Evolutionary conservation across 306 rosid species (phyloP).

Genomic region (Delonix regia): DNA sequence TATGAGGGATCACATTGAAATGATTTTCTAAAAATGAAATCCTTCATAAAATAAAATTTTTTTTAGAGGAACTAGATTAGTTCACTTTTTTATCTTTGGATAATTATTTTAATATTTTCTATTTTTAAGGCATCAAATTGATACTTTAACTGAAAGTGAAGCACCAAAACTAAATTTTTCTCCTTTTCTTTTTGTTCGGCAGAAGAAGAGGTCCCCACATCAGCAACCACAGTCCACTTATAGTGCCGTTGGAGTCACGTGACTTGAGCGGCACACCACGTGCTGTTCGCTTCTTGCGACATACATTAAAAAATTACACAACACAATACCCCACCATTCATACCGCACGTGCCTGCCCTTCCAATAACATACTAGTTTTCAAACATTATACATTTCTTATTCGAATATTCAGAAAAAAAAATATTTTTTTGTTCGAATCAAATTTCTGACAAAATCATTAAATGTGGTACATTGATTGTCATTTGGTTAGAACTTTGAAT

Average conservation of each 20-base stretch:
- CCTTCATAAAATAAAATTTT: no score
- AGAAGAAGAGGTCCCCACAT: background rate
- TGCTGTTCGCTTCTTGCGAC: background rate
- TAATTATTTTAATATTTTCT: no score
- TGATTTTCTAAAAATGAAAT: no score
- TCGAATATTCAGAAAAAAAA: background rate
- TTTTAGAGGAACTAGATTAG: no score
- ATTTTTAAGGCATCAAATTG: no score
- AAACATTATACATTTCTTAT: no score
- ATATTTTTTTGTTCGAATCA: background rate
- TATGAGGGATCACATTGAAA: no score
- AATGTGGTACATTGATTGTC: background rate
- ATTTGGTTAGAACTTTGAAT: background rate
- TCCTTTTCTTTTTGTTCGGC: background rate
- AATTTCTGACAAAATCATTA: background rate
- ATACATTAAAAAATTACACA: background rate
- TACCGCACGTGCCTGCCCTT: background rate
- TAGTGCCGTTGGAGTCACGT: slow-evolving; percentile 51
- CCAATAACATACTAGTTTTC: no score
- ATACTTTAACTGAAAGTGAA: background rate
- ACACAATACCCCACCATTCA: background rate
- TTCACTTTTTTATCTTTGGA: no score
- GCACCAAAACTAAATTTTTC: background rate
- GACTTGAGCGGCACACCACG: slow-evolving; percentile 38
- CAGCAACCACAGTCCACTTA: background rate